Percentiles rank a stretch among this genome's conserved stretches.
phyloP scores from a whole-genome alignment of 441 rosid genomes.

The Populus trichocarpa region DNA sequence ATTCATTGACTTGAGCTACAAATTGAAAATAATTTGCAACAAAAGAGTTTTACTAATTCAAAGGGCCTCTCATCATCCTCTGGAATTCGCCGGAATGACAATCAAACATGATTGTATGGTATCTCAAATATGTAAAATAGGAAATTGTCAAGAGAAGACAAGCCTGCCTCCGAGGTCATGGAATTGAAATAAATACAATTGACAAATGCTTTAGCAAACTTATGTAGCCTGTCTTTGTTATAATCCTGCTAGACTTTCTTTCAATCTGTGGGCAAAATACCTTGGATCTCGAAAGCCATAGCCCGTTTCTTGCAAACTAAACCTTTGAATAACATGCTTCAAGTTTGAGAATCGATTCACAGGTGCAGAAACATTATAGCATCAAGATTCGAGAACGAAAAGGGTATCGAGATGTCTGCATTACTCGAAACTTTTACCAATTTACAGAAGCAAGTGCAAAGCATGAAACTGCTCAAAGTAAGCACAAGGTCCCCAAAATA shows the following conservation, averaged over 20 bases:
- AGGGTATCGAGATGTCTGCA: neutral
- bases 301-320: neutral
- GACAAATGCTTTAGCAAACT: neutral
- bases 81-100: neutral
- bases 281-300: neutral
- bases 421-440: neutral
- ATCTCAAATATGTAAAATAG: neutral
- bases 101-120: neutral
- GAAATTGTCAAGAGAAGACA: neutral
- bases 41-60: neutral
- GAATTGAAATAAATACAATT: neutral
- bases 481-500: constrained; percentile 81
- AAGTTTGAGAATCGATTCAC: neutral
- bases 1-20: neutral
- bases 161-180: neutral
- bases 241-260: neutral
- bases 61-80: neutral
- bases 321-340: neutral
- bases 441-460: constrained; percentile 16
- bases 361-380: neutral
- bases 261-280: neutral
- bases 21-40: neutral
- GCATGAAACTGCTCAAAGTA: constrained; percentile 46
- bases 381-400: neutral
- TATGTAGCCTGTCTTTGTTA: neutral